Base-by-base conservation (phyloP, 768 basidiomycete genomes). In the Lactifluus hygrophoroides region DNA sequence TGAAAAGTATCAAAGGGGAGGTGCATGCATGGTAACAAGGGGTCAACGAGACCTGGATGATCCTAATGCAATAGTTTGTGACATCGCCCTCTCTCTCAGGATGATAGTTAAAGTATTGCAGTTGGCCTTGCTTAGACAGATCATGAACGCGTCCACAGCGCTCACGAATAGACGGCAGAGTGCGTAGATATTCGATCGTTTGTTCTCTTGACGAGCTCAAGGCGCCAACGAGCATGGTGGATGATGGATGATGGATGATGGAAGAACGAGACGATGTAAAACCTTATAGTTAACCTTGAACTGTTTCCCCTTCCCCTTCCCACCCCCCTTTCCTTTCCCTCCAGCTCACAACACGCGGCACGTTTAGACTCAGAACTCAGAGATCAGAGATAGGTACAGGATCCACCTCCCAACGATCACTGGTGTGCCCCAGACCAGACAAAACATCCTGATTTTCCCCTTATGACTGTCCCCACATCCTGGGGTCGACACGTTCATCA, bases 151-250 rank as follows among this genome's bases (percentile, higher is more conserved):
- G 79, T 11, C 72, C 69, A 70, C 93, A 98, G 43, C 91, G 80
- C 65, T 94, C 86, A 46, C 95, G 82, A 65, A 97, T 92, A n/a
- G 93, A 82, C 16, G 90, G 88, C 3, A 96, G 77, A 0, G 90
- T 92, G 32, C 87, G 85, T 44, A 96, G 81, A 67, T 94, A 94
- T 5, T 72, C 74, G 25, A 84, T 82, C 38, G 73, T 80, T 60
- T 76, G 70, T 42, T 71, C 50, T 28, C 58, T 60, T 2, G 67
- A 56, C 3, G 52, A 16, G 19, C 27, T 44, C 21, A 42, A 30
- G 3, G 44, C 25, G 30, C 34, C 47, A 54, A 54, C 25, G 57
- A 58, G 52, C 65, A 66, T 66, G 51, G n/a, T 50, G 65, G 60
- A n/a, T 43, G 53, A 27, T 51, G 49, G 14, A n/a, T n/a, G n/a